phyloP scores from a whole-genome alignment of 805 yeast species.

The Starmerella lactis-condensi region DNA sequence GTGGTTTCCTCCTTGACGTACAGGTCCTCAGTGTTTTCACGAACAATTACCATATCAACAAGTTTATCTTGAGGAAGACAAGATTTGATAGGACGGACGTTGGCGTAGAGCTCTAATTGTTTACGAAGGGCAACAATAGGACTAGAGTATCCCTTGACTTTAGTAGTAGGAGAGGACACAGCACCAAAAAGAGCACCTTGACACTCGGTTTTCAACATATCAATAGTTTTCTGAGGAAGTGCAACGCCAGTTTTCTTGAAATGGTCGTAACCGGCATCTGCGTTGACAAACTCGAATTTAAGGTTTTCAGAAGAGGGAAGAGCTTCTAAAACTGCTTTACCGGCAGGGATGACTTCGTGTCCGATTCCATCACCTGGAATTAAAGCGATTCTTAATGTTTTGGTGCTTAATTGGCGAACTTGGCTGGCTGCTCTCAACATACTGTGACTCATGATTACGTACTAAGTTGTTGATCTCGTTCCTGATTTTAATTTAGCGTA shows the following conservation, averaged over 20 bases:
- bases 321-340: conserved; percentile 67
- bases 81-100: conserved; percentile 92
- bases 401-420: too few relatives aligned
- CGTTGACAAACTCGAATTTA: conserved; percentile 66
- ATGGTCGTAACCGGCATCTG: conserved; percentile 87
- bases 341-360: conserved; percentile 94
- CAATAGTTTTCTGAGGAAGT: conserved; percentile 80
- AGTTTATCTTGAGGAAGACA: conserved; percentile 73
- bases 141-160: conserved; percentile 91
- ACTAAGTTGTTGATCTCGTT: too few relatives aligned
- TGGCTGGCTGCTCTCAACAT: too few relatives aligned
- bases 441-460: too few relatives aligned
- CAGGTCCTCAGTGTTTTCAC: conserved; percentile 96
- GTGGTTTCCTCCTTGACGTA: conserved; percentile 84
- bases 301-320: conserved; percentile 50
- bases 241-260: conserved; percentile 93
- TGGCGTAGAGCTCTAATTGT: conserved; percentile 84
- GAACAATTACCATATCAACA: conserved; percentile 92
- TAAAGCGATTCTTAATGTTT: conserved; percentile 31
- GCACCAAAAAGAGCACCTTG: conserved; percentile 98
- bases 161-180: conserved; percentile 78
- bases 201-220: conserved; percentile 55
- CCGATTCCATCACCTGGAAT: conserved; percentile 99
- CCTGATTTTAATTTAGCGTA: too few relatives aligned
- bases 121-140: conserved; percentile 98